These are phyloP conservation scores for Naganishia kalamii DNA, from an alignment of 768 basidiomycete genomes.

Conservation along the genomic window DNA sequence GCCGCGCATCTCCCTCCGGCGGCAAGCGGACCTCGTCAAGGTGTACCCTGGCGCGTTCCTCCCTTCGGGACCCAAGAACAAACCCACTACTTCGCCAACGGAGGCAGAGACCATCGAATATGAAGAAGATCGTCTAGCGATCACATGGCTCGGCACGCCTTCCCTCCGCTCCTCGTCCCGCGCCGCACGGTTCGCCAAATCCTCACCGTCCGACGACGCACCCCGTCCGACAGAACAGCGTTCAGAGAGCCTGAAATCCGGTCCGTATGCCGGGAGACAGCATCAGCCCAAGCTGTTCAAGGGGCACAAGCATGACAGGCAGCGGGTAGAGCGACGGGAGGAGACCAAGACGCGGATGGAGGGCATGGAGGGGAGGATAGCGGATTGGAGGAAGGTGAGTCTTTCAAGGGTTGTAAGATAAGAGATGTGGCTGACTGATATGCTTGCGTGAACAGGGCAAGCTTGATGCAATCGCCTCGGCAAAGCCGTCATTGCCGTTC, in stretches of 20 bases:
- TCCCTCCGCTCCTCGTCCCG: not conserved
- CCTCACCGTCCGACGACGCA: not conserved
- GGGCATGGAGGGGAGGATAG: slow-evolving; percentile 41
- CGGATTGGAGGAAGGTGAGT: slow-evolving; percentile 40
- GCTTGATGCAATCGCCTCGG: slow-evolving; percentile 5
- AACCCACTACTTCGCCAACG: not conserved
- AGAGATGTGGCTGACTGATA: not conserved
- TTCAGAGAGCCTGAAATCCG: slow-evolving; percentile 16
- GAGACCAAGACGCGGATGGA: slow-evolving; percentile 35
- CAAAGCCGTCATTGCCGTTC: slow-evolving; percentile 22
- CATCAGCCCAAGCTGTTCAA: slow-evolving; percentile 32
- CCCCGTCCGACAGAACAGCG: slow-evolving; percentile 1
- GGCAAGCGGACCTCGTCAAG: slow-evolving; percentile 32
- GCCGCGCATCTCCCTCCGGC: slow-evolving; percentile 28
- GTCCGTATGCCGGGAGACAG: slow-evolving; percentile 29
- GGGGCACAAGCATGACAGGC: slow-evolving; percentile 39
- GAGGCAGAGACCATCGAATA: slow-evolving; percentile 14
- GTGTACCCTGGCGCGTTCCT: slow-evolving; percentile 23
- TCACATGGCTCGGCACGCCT: slow-evolving; percentile 28
- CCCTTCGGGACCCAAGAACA: slow-evolving; percentile 2
- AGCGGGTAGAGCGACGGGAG: slow-evolving; percentile 27
- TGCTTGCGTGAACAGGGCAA: not conserved
- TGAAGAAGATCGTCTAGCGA: slow-evolving; percentile 18
- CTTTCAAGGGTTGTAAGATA: not conserved
- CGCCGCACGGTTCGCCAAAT: not conserved